Conservation (phyloP, 441 rosid species). For the Eruca vesicaria region DNA sequence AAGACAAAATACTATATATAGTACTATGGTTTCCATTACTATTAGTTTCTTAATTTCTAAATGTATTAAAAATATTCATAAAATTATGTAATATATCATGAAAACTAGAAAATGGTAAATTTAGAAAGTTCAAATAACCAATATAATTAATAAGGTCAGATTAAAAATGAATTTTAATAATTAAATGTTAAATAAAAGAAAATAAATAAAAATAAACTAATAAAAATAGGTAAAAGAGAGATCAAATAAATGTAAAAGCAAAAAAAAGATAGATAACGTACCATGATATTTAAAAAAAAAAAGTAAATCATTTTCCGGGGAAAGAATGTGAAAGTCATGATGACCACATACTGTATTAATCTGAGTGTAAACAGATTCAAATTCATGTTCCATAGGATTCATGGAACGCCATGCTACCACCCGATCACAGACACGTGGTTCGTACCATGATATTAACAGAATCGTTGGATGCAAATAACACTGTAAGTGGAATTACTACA, state of each 20-base stretch:
- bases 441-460: not conserved
- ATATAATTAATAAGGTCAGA: too few relatives aligned
- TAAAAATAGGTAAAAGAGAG: too few relatives aligned
- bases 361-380: too few relatives aligned
- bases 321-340: too few relatives aligned
- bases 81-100: not conserved
- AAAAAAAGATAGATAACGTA: too few relatives aligned
- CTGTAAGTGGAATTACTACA: not conserved
- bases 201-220: too few relatives aligned
- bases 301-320: too few relatives aligned
- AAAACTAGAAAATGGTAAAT: not conserved
- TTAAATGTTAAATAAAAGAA: not conserved
- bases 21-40: not conserved
- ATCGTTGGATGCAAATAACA: not conserved
- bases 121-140: not conserved
- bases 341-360: too few relatives aligned
- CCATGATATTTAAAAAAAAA: too few relatives aligned
- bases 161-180: not conserved
- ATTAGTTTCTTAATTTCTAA: not conserved
- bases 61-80: not conserved
- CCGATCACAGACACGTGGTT: too few relatives aligned
- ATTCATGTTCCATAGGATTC: too few relatives aligned
- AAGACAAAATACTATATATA: not conserved
- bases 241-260: not conserved
- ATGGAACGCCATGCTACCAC: too few relatives aligned